Evolutionary conservation across 768 basidiomycete genomes (phyloP), one percentile per base, ranked within the genome.

Genomic region (Russula griseocarnosa): DNA sequence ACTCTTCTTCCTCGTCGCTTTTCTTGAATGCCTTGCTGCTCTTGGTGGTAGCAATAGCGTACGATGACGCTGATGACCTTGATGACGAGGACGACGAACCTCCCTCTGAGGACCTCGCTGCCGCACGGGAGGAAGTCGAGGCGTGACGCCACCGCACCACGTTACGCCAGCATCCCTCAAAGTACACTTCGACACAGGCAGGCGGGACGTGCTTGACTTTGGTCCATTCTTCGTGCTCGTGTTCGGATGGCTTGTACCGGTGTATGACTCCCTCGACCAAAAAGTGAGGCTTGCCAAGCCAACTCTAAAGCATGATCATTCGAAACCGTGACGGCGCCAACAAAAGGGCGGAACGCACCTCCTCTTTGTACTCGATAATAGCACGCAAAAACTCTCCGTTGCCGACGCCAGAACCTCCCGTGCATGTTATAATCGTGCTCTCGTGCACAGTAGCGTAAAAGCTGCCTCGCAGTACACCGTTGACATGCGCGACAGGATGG

Each of bases 311-410:
- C 26, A 16, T 16, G 22, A 38, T 59, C 61, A 30, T 42, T 30
- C 28, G 24, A 5, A 60, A n/a, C 13, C 6, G 3, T 20, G 26
- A 14, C 3, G 14, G 14, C 14, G 49, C 26, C 18, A 60, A 34
- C 0, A 34, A 62, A 28, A 3, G 30, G 3, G 34, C 14, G 42
- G 14, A 55, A 47, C 86, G 50, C 63, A 91, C 91, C 85, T 99
- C 95, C 72, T 99, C 97, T 76, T 94, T 94, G 77, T 96, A 98
- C 70, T 95, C 92, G 62, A 97, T 84, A 68, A 98, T 81, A 4
- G 93, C 81, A 64, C 95, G 81, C 69, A 90, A 85, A 71, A 82
- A 83, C 66, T 81, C 77, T 40, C 79, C 82, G 16, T 79, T 79
- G 63, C 81, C 82, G 24, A 56, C 46, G 18, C 67, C 65, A n/a